Evolutionary conservation across 225 moss, liverwort and hornwort genomes (phyloP).

Genomic region (Rhytidiadelphus loreus): DNA sequence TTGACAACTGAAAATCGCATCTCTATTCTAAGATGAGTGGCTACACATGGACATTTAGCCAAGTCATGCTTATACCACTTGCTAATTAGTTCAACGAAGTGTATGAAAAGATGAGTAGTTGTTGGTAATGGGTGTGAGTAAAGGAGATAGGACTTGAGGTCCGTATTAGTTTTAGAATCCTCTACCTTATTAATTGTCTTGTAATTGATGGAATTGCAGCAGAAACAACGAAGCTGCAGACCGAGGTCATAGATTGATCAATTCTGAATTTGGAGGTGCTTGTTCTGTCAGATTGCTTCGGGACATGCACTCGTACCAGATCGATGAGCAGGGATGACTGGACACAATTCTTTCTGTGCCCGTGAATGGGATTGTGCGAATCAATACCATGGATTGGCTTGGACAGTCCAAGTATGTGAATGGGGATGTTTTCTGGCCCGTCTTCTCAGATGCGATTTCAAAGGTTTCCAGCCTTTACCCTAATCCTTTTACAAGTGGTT

Average conservation of each 20-base stretch:
- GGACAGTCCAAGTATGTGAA: conserved; percentile 45
- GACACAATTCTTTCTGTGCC: conserved; percentile 62
- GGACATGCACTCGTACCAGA: conserved; percentile 29
- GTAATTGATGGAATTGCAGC: neutral
- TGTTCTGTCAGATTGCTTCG: conserved; percentile 43
- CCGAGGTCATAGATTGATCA: neutral
- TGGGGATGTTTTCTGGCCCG: conserved; percentile 45
- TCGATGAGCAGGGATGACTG: conserved; percentile 68
- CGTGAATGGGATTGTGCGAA: conserved; percentile 49
- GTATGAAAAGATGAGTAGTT: too few relatives aligned
- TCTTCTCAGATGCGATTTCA: conserved; percentile 39
- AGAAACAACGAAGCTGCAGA: neutral
- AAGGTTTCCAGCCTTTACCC: conserved; percentile 10
- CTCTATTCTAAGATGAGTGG: too few relatives aligned
- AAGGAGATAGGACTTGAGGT: too few relatives aligned
- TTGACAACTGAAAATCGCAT: too few relatives aligned
- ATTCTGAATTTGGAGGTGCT: neutral
- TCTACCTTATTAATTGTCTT: too few relatives aligned
- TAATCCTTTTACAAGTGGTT: neutral
- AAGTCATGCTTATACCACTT: too few relatives aligned
- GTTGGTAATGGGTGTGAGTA: too few relatives aligned
- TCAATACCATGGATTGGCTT: conserved; percentile 78
- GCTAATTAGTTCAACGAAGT: too few relatives aligned
- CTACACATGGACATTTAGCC: too few relatives aligned
- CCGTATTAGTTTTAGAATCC: too few relatives aligned